Percentiles rank a stretch among this genome's conserved stretches.
Evolutionary conservation across 2,329 filamentous ascomycete genomes (phyloP).

Genomic region (Albophoma yamanashiensis): DNA sequence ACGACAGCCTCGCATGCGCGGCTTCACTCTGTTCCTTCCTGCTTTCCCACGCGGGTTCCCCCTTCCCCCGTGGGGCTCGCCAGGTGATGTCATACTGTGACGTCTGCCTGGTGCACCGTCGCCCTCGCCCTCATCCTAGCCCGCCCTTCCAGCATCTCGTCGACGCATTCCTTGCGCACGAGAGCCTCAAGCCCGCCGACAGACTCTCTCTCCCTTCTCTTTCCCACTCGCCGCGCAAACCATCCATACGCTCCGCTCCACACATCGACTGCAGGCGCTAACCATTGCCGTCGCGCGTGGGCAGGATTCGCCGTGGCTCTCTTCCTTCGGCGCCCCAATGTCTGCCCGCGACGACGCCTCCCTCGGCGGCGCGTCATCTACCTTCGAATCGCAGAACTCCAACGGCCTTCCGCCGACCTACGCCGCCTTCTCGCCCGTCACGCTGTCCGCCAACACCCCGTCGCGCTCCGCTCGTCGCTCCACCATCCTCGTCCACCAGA

Average conservation of each 20-base stretch:
- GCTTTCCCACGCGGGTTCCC: background rate
- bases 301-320: conserved; percentile 39
- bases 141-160: too few species aligned
- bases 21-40: background rate
- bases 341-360: conserved; percentile 26
- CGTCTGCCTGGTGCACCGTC: background rate
- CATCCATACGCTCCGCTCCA: background rate
- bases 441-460: conserved; percentile 57
- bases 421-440: conserved; percentile 81
- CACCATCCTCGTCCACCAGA: conserved; percentile 92
- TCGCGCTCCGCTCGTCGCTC: conserved; percentile 59
- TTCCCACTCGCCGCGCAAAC: background rate
- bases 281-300: conserved; percentile 4
- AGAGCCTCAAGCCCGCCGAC: background rate
- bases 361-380: conserved; percentile 21
- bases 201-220: background rate
- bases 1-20: background rate
- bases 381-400: conserved; percentile 18
- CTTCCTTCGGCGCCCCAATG: conserved; percentile 30
- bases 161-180: background rate
- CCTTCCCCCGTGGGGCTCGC: background rate
- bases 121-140: too few species aligned
- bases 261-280: background rate
- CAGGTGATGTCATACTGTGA: conserved; percentile 3
- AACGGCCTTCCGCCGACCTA: conserved; percentile 55